Base-by-base conservation (phyloP, 495 filamentous ascomycete genomes). In the Aspergillus olivimuriae region DNA sequence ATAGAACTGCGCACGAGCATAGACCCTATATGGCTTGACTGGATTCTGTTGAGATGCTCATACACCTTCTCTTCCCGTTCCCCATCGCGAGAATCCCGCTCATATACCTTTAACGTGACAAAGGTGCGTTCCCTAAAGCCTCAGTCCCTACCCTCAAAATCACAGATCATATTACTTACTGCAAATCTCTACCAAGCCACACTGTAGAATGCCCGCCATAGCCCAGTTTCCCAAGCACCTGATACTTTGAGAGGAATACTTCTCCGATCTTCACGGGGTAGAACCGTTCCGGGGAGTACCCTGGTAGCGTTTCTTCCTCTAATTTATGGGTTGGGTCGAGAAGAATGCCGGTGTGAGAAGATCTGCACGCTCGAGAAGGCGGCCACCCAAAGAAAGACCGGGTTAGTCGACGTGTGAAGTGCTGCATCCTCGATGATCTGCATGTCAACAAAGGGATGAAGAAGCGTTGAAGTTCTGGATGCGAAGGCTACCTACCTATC, bases 151-250 rank as follows among this genome's bases (percentile, higher is more conserved):
- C n/a, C 22, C 6, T 20, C 17, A 36, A 32, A 30, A 11, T 30
- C 4, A 31, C 3, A 35, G 16, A 16, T 10, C 16, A n/a, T 14
- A 34, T 14, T 31, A 57, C 66, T 50, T 52, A 65, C 65, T 53
- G 46, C 39, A 76, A 50, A 51, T 76, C 70, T 21, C 64, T 60
- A 38, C 66, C 68, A n/a, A 78, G 63, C 74, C 73, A 78, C 4
- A 70, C 72, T 9, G 74, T 79, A 2, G 70, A 78, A 39, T 55
- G 52, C 2, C 63, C 56, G 15, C 75, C 74, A 47, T 64, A 77
- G 10, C 77, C 74, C 20, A 77, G 63, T 51, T 81, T 81, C 18
- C 65, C 65, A 24, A 79, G 41, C 34, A 77, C 63, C 50, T 76
- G 63, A 45, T 77, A 81, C 31, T 60, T 64, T 21, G 63, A 65